Evolutionary conservation across 495 filamentous ascomycete genomes (phyloP), one percentile per base, ranked within the genome.

Genomic region (Penicillium samsonianum): DNA sequence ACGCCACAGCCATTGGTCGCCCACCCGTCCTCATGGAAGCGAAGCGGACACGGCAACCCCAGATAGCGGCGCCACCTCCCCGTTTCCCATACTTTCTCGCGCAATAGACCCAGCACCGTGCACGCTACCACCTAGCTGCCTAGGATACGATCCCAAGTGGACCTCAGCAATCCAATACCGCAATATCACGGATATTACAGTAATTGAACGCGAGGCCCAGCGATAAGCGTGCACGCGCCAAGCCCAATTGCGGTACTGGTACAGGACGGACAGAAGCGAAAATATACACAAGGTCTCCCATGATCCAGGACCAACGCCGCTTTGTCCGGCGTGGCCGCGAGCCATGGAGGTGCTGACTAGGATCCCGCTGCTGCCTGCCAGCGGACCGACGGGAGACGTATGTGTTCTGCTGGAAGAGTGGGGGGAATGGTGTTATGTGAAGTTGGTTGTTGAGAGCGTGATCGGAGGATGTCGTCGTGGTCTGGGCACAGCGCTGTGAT

Each of bases 1-100:
- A 30, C 62, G 69, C 75, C 75, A 67, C 67, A 70, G 77, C 77
- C 77, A 78, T 80, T 80, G 62, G 75, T 53, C 74, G 76, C 73
- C 71, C 65, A 63, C 35, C 63, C 50, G 71, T 73, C 74, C 72
- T 74, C 75, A 77, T 74, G 54, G 75, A 66, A 62, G 59, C 46
- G 69, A 69, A 80, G 74, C 69, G 66, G 70, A 76, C 69, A 57
- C 43, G 72, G 69, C 70, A 78, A 75, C 75, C 68, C 75, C 75
- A 77, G 63, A 67, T 67, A 66, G 68, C 68, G 74, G 73, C 72
- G 53, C 23, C 53, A 40, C 42, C 22, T 43, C 16, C 31, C 53
- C 53, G 22, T 38, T 55, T 45, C 52, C 52, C 33, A 4, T 19
- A 23, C 50, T 28, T 41, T 42, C 37, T 5, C 6, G 37, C 37